phyloP scores from a whole-genome alignment of 2,329 filamentous ascomycete genomes.

The Zopfia rhizophila region DNA sequence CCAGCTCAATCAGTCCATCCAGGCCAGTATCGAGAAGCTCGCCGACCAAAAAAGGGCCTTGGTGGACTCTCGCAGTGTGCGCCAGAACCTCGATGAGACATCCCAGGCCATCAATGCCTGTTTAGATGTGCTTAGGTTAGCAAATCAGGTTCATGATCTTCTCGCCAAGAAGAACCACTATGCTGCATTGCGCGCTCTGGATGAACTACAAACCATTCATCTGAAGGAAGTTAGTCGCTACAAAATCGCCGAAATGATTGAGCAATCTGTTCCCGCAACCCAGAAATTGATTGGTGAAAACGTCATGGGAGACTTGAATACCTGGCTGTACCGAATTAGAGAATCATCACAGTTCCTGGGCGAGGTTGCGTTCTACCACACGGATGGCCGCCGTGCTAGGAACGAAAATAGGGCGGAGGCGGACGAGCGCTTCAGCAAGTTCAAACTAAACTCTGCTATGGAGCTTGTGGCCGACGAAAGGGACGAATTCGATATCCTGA shows the following conservation, averaged over 20 bases:
- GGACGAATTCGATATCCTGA: constrained; percentile 93
- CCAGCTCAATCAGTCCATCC: constrained; percentile 92
- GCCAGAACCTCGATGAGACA: constrained; percentile 95
- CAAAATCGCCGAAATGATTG: constrained; percentile 93
- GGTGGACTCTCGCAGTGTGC: constrained; percentile 89
- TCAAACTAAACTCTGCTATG: constrained; percentile 94
- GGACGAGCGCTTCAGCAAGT: constrained; percentile 78
- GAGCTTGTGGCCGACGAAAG: constrained; percentile 95
- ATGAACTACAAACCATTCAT: constrained; percentile 96
- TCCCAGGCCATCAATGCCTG: constrained; percentile 90
- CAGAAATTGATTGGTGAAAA: constrained; percentile 94
- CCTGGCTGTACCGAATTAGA: constrained; percentile 93
- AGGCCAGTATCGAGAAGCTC: constrained; percentile 91
- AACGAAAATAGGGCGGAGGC: constrained; percentile 85
- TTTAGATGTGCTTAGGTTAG: constrained; percentile 87
- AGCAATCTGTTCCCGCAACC: constrained; percentile 92
- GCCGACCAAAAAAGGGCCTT: constrained; percentile 94
- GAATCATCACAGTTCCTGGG: constrained; percentile 96
- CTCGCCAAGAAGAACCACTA: constrained; percentile 95
- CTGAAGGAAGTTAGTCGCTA: constrained; percentile 94
- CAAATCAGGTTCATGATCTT: constrained; percentile 93
- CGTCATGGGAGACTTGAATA: constrained; percentile 96
- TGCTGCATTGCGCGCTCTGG: constrained; percentile 88
- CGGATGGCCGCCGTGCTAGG: constrained; percentile 82
- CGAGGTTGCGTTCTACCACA: constrained; percentile 97